Conservation (phyloP, 2,329 filamentous ascomycete species). For the Teratosphaeria epicoccoides region DNA sequence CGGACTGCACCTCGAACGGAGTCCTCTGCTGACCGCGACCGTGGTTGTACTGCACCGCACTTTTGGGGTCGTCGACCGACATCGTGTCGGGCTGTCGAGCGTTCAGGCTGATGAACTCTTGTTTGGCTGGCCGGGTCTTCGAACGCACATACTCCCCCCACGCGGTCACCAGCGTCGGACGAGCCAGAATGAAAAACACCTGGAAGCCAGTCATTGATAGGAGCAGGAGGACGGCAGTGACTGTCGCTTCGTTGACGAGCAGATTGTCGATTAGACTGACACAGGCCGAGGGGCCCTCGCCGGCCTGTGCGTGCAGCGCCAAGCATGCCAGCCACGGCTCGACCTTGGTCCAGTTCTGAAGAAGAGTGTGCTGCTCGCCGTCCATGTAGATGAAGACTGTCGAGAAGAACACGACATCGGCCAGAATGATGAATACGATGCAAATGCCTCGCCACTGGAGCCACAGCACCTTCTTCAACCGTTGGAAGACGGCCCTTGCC, state of each 20-base stretch:
- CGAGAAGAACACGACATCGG: slow-evolving; percentile 88
- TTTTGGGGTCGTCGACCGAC: slow-evolving; percentile 13
- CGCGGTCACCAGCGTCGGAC: slow-evolving; percentile 72
- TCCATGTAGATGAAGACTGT: slow-evolving; percentile 84
- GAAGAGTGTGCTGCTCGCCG: slow-evolving; percentile 50
- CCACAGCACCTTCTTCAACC: slow-evolving; percentile 74
- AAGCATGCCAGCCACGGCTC: slow-evolving; percentile 64
- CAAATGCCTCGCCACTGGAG: slow-evolving; percentile 91
- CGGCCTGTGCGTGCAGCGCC: slow-evolving; percentile 46
- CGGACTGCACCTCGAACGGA: slow-evolving; percentile 25
- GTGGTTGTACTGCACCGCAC: slow-evolving; percentile 14
- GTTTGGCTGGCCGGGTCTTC: slow-evolving; percentile 42
- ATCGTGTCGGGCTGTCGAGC: slow-evolving; percentile 34
- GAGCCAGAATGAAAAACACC: slow-evolving; percentile 69
- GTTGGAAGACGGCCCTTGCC: slow-evolving; percentile 76
- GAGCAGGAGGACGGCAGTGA: slow-evolving; percentile 72
- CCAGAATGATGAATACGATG: slow-evolving; percentile 80
- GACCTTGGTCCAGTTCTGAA: slow-evolving; percentile 47
- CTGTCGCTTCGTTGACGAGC: slow-evolving; percentile 63
- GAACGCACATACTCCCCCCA: slow-evolving; percentile 59
- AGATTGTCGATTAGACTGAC: slow-evolving; percentile 48
- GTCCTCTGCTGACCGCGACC: slow-evolving; percentile 19
- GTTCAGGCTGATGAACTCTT: slow-evolving; percentile 84
- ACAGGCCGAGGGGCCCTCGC: slow-evolving; percentile 47
- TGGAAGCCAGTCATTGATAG: slow-evolving; percentile 75